Percentiles rank a stretch among this genome's conserved stretches.
phyloP scores from a whole-genome alignment of 1,139 yeast genomes.

The Lodderomyces orthopsilosis region DNA sequence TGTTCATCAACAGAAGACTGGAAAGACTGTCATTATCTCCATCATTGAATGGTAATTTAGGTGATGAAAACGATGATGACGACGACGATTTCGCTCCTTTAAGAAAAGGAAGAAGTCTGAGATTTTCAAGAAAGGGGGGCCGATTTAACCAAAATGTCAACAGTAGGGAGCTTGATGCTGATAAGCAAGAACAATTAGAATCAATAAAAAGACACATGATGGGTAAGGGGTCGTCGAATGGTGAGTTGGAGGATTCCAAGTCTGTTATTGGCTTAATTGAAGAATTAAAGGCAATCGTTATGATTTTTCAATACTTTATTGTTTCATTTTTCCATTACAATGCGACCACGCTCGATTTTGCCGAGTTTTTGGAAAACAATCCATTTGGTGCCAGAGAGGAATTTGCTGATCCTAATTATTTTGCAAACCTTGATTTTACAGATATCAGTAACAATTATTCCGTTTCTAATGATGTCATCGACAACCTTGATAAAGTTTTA shows the following conservation, averaged over 20 bases:
- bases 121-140: slow-evolving; percentile 27
- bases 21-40: slow-evolving; percentile 8
- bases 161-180: slow-evolving; percentile 5
- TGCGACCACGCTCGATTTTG: slow-evolving; percentile 43
- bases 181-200: slow-evolving; percentile 9
- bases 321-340: slow-evolving; percentile 66
- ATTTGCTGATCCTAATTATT: slow-evolving; percentile 20
- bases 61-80: slow-evolving; percentile 13
- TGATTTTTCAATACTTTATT: slow-evolving; percentile 61
- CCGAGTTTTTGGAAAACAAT: slow-evolving; percentile 42
- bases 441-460: slow-evolving; percentile 36
- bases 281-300: slow-evolving; percentile 34
- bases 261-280: slow-evolving; percentile 42
- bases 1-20: not conserved
- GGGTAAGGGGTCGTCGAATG: slow-evolving; percentile 12
- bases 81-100: slow-evolving; percentile 17
- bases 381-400: slow-evolving; percentile 38
- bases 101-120: slow-evolving; percentile 33
- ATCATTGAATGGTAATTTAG: slow-evolving; percentile 14
- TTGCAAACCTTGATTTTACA: slow-evolving; percentile 12
- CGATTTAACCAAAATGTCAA: slow-evolving; percentile 16
- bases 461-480: slow-evolving; percentile 49
- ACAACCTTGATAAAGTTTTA: slow-evolving; percentile 53
- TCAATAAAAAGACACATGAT: slow-evolving; percentile 8
- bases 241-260: slow-evolving; percentile 37